Evolutionary conservation across 1,284 basidiomycete species (phyloP).

Genomic region (Schizophyllum commune): DNA sequence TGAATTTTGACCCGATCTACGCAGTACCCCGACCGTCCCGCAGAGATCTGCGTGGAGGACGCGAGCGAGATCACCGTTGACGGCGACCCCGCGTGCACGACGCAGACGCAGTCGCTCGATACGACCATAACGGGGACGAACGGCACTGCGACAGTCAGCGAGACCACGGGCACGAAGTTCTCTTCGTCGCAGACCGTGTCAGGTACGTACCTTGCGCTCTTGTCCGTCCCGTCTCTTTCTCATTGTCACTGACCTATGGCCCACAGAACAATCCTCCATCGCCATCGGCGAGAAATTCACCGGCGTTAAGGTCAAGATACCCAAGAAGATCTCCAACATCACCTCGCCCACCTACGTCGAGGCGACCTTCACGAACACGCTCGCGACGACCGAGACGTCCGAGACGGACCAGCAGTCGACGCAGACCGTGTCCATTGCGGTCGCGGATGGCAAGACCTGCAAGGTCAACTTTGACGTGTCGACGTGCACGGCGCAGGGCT

Average conservation of each 20-base stretch:
- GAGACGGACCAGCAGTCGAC: conserved; percentile 1
- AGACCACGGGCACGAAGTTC: neutral
- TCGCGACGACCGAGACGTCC: conserved; percentile 1
- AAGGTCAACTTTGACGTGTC: conserved; percentile 1
- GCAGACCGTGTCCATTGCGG: neutral
- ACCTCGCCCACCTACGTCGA: neutral
- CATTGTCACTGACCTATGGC: neutral
- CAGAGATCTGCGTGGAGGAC: neutral
- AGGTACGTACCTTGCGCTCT: too few relatives aligned
- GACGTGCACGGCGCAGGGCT: conserved; percentile 15
- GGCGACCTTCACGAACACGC: conserved; percentile 4
- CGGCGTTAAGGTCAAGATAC: neutral
- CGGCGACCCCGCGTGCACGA: neutral
- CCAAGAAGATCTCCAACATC: neutral
- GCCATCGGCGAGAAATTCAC: neutral
- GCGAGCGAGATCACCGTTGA: neutral
- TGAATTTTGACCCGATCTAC: neutral
- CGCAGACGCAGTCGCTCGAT: neutral
- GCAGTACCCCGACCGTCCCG: neutral
- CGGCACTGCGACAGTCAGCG: conserved; percentile 1
- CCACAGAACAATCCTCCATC: neutral
- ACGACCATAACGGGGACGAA: neutral
- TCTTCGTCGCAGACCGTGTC: conserved; percentile 3
- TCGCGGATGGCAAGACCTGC: conserved; percentile 1
- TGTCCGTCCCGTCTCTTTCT: too few relatives aligned